Evolutionary conservation across 306 rosid genomes (phyloP).

Genomic region (Vigna unguiculata): DNA sequence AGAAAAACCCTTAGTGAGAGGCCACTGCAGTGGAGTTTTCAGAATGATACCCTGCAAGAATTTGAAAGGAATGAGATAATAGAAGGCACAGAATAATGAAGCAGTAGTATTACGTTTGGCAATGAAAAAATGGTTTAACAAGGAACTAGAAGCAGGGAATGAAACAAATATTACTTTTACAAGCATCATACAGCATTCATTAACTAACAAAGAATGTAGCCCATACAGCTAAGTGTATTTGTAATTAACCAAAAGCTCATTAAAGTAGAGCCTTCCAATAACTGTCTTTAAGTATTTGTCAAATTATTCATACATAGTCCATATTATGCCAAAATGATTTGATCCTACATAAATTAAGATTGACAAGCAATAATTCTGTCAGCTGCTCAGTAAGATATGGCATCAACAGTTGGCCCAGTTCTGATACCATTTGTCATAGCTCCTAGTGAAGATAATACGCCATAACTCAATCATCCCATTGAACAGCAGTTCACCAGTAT

Average conservation of each 20-base stretch:
- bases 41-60: constrained; percentile 81
- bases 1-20: constrained; percentile 87
- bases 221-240: neutral
- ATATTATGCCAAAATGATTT: constrained; percentile 7
- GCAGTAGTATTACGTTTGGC: constrained; percentile 8
- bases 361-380: constrained; percentile 22
- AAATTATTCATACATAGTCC: neutral
- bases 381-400: neutral
- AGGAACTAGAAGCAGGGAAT: constrained; percentile 31
- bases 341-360: constrained; percentile 18
- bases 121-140: constrained; percentile 26
- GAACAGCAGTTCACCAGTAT: no score
- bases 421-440: constrained; percentile 2
- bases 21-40: constrained; percentile 94
- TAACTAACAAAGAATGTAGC: constrained; percentile 4
- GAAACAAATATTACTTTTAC: neutral
- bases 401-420: no score
- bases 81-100: constrained; percentile 31
- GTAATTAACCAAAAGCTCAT: constrained; percentile 29
- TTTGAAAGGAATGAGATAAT: constrained; percentile 45
- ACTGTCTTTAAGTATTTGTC: neutral
- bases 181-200: constrained; percentile 29
- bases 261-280: constrained; percentile 12
- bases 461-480: neutral
- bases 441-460: neutral